These are phyloP conservation scores for Suaeda aralocaspica DNA, from an alignment of 148 eudicot genomes.

Conservation along the genomic window DNA sequence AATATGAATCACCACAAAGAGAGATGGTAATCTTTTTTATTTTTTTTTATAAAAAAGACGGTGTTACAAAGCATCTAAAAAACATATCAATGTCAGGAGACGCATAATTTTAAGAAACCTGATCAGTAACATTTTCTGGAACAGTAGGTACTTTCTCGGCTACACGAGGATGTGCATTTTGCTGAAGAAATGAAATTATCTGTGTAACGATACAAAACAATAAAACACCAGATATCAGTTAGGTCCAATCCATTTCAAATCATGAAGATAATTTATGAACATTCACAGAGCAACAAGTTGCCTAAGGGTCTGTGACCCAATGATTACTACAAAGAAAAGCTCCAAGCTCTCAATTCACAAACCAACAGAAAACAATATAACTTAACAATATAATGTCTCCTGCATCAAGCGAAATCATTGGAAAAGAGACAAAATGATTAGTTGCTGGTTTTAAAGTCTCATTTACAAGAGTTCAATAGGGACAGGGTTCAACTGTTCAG, in stretches of 20 bases:
- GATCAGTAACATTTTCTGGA: slow-evolving; percentile 98
- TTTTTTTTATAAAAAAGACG: not conserved
- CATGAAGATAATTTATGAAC: not conserved
- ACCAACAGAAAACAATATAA: not conserved
- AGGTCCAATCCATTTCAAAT: not conserved
- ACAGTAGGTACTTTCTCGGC: slow-evolving; percentile 80
- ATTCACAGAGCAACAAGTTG: not conserved
- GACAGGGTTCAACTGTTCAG: not conserved
- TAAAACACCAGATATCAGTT: not conserved
- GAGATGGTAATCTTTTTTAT: not conserved
- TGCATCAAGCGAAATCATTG: not conserved
- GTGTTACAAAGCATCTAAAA: not conserved
- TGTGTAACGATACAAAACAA: slow-evolving; percentile 51
- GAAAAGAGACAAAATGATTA: not conserved
- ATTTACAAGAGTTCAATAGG: not conserved
- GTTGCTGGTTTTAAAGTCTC: not conserved
- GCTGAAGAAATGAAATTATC: slow-evolving; percentile 91
- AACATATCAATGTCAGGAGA: not conserved
- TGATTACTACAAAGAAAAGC: no score
- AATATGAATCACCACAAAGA: not conserved
- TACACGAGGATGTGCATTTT: slow-evolving; percentile 96
- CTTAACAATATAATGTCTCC: not conserved
- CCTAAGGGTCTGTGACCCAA: no score
- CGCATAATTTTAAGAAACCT: slow-evolving; percentile 39
- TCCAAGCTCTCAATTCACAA: not conserved